Conservation (phyloP, 2,329 filamentous ascomycete species). For the Arthrobotrys sphaeroides region DNA sequence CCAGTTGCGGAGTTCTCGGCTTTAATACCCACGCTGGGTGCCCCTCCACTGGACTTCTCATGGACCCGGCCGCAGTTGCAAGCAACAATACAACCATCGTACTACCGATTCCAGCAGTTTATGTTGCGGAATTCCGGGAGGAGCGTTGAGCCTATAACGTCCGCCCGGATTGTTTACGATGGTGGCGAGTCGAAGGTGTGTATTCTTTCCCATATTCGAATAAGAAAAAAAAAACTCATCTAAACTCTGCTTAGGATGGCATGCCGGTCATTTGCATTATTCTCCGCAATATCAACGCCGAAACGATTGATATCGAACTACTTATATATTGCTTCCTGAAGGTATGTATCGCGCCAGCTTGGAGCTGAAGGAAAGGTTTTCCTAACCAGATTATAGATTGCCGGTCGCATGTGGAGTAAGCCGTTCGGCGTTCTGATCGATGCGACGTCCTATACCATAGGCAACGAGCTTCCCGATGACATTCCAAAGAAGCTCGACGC, state of each 20-base stretch:
- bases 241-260: conserved; percentile 65
- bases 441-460: conserved; percentile 75
- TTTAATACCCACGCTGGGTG: conserved; percentile 73
- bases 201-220: conserved; percentile 59
- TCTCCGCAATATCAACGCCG: conserved; percentile 73
- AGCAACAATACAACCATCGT: conserved; percentile 70
- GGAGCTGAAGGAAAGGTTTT: neutral
- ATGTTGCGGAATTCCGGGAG: conserved; percentile 76
- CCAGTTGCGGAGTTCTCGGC: conserved; percentile 57
- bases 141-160: conserved; percentile 72
- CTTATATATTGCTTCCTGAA: conserved; percentile 75
- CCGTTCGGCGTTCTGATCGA: conserved; percentile 75
- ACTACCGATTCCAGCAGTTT: conserved; percentile 76
- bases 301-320: conserved; percentile 73
- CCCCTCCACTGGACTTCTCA: conserved; percentile 73
- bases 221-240: conserved; percentile 28
- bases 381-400: conserved; percentile 65
- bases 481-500: conserved; percentile 71
- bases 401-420: conserved; percentile 75
- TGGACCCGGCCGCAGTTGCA: conserved; percentile 76
- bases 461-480: conserved; percentile 73
- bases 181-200: conserved; percentile 72
- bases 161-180: conserved; percentile 74
- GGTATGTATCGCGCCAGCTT: conserved; percentile 60
- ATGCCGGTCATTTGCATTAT: conserved; percentile 75